phyloP scores from a whole-genome alignment of 768 basidiomycete species.

The Leccinum subtestaceum region DNA sequence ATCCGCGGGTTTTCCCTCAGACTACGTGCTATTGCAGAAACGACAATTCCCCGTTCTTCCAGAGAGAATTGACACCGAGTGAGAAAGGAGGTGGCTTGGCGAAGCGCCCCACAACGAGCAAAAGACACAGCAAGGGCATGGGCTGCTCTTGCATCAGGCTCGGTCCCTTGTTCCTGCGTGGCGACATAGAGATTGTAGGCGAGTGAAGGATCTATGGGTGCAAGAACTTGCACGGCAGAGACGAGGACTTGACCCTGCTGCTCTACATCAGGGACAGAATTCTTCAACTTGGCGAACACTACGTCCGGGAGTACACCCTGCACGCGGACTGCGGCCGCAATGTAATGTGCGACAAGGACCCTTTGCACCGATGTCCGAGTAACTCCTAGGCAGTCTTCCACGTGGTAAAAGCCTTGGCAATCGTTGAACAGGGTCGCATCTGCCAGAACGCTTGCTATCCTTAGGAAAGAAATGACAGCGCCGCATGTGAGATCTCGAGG shows the following conservation, averaged over 20 bases:
- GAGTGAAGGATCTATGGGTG: conserved; percentile 28
- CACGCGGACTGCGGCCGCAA: conserved; percentile 28
- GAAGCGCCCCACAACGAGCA: conserved; percentile 25
- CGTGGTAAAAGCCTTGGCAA: conserved; percentile 34
- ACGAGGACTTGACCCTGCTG: conserved; percentile 31
- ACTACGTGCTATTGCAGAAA: conserved; percentile 37
- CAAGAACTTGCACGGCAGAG: conserved; percentile 17
- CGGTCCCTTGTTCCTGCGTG: conserved; percentile 22
- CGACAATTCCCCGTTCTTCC: conserved; percentile 35
- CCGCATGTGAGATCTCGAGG: conserved; percentile 30
- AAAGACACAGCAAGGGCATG: conserved; percentile 33
- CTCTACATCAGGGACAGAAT: conserved; percentile 19
- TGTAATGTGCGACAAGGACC: conserved; percentile 22
- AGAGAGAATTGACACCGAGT: conserved; percentile 28
- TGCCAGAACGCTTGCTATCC: conserved; percentile 37
- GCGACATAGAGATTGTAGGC: conserved; percentile 37
- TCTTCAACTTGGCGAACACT: conserved; percentile 32
- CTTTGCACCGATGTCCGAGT: background rate
- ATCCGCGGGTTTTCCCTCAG: conserved; percentile 36
- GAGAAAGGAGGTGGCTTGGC: conserved; percentile 36
- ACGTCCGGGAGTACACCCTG: conserved; percentile 26
- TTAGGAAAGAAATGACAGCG: conserved; percentile 44
- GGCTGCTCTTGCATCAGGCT: conserved; percentile 22
- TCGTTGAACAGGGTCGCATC: conserved; percentile 38
- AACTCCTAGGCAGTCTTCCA: conserved; percentile 22